Conservation (phyloP, 805 yeast species). For the Nadsonia fulvescens region DNA sequence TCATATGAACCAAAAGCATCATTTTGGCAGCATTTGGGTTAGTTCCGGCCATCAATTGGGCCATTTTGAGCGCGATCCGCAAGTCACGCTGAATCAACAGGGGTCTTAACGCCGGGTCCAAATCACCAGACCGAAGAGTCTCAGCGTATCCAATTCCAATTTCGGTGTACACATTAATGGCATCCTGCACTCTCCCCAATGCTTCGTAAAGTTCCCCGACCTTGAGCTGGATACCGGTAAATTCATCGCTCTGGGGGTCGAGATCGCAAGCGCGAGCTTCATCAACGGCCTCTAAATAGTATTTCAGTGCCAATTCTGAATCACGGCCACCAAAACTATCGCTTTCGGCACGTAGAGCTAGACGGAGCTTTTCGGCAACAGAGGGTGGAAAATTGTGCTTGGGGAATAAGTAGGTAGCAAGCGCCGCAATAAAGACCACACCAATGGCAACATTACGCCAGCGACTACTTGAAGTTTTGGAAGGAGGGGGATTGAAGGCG, state of each 20-base stretch:
- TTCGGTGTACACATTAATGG: conserved; percentile 49
- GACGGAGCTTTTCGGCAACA: conserved; percentile 55
- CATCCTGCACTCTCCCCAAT: conserved; percentile 41
- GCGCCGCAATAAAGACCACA: too few species aligned
- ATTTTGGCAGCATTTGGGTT: conserved; percentile 33
- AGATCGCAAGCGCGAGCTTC: conserved; percentile 38
- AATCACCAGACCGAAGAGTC: conserved; percentile 28
- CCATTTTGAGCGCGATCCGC: conserved; percentile 47
- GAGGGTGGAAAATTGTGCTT: conserved; percentile 28
- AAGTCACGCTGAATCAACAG: conserved; percentile 54
- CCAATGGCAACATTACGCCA: too few species aligned
- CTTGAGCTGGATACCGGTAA: conserved; percentile 80
- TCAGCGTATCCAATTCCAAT: conserved; percentile 36
- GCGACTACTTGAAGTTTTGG: too few species aligned
- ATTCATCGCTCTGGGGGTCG: conserved; percentile 51
- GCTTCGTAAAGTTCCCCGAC: conserved; percentile 75
- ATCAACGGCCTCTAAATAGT: conserved; percentile 58
- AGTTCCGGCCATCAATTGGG: conserved; percentile 30
- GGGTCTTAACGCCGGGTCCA: conserved; percentile 26
- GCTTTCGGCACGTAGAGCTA: conserved; percentile 72
- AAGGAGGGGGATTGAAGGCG: too few species aligned
- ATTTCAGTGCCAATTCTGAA: conserved; percentile 46
- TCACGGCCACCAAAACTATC: conserved; percentile 40
- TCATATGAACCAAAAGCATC: conserved; percentile 39
- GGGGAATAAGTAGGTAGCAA: too few species aligned